These are phyloP conservation scores for Candida broadrunensis DNA, from an alignment of 805 yeast species.

Conservation along the genomic window DNA sequence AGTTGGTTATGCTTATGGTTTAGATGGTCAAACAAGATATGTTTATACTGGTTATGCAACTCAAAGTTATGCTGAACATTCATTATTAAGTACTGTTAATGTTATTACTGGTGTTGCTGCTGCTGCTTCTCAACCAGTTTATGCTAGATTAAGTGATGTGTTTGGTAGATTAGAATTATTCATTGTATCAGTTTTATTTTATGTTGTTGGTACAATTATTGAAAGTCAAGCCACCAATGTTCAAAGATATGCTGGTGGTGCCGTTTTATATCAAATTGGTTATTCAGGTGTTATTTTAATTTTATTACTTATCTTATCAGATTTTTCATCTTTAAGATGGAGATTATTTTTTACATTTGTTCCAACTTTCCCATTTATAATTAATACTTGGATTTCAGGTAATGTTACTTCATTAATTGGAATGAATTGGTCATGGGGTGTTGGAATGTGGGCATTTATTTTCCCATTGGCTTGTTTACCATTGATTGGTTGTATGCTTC, in stretches of 20 bases:
- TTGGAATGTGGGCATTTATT: slow-evolving; percentile 79
- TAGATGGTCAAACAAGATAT: slow-evolving; percentile 51
- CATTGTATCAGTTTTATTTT: slow-evolving; percentile 48
- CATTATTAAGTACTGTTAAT: slow-evolving; percentile 56
- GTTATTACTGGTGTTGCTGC: slow-evolving; percentile 59
- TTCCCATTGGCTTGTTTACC: slow-evolving; percentile 68
- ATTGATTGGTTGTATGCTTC: slow-evolving; percentile 47
- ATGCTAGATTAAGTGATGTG: slow-evolving; percentile 63
- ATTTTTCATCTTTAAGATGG: slow-evolving; percentile 67
- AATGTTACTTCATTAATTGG: slow-evolving; percentile 43
- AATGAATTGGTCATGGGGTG: slow-evolving; percentile 66
- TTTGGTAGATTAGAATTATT: slow-evolving; percentile 61
- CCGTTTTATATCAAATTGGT: slow-evolving; percentile 48
- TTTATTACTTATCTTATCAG: slow-evolving; percentile 58
- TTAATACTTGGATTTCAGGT: slow-evolving; percentile 78
- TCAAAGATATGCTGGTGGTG: slow-evolving; percentile 61
- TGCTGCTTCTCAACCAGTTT: slow-evolving; percentile 64
- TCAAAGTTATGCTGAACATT: slow-evolving; percentile 49
- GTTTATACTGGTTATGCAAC: slow-evolving; percentile 51
- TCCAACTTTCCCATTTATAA: slow-evolving; percentile 70
- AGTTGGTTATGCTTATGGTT: slow-evolving; percentile 56
- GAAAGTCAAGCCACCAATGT: slow-evolving; percentile 60
- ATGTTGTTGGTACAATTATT: slow-evolving; percentile 61
- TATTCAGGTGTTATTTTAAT: slow-evolving; percentile 62
- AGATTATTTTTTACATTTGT: slow-evolving; percentile 62